phyloP scores from a whole-genome alignment of 768 basidiomycete genomes.

The Russula lepida region DNA sequence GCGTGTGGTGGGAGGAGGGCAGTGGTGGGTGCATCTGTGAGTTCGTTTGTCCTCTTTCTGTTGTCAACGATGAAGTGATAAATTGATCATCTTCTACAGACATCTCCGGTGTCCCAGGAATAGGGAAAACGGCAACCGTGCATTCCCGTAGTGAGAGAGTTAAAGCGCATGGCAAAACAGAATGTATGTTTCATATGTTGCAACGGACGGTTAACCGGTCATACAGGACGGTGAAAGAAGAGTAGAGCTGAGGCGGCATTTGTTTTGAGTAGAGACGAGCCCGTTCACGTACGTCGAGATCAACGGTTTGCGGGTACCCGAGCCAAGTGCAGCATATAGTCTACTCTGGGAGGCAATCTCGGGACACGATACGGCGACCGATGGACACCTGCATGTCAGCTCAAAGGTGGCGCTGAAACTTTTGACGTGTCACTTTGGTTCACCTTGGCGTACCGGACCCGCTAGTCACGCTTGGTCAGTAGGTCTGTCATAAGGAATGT shows the following conservation, averaged over 20 bases:
- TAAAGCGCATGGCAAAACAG: no score
- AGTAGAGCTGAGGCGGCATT: neutral
- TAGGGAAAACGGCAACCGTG: conserved; percentile 97
- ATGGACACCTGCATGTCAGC: conserved; percentile 57
- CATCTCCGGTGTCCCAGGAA: conserved; percentile 95
- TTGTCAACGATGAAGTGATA: neutral
- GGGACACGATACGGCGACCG: conserved; percentile 56
- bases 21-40: conserved; percentile 93
- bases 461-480: conserved; percentile 81
- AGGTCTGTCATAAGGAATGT: neutral
- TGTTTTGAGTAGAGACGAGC: conserved; percentile 58
- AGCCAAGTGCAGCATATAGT: conserved; percentile 83
- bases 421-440: conserved; percentile 70
- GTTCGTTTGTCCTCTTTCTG: no score
- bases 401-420: conserved; percentile 77
- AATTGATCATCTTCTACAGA: conserved; percentile 40
- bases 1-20: no score
- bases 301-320: conserved; percentile 89
- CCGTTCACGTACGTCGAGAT: no score
- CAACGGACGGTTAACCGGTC: no score
- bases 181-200: no score
- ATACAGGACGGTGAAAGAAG: no score
- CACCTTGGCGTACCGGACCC: conserved; percentile 57
- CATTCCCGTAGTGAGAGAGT: conserved; percentile 84
- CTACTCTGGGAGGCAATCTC: no score